Evolutionary conservation across 2,329 filamentous ascomycete genomes (phyloP).

Genomic region (Paracorniculantispora psalliotae): DNA sequence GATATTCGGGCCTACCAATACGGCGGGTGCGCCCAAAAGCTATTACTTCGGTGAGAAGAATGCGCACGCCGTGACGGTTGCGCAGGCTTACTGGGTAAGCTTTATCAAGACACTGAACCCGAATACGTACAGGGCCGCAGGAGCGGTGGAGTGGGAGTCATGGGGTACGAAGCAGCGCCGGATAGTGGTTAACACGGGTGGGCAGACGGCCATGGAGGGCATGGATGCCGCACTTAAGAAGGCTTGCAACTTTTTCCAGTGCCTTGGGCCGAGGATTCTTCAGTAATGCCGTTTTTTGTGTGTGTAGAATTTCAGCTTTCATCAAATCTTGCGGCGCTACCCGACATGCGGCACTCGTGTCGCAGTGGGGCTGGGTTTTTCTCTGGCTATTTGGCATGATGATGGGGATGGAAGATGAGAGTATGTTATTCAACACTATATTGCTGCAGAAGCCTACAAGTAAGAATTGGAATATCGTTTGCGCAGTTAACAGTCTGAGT

Average conservation of each 20-base stretch:
- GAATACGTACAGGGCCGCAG: conserved; percentile 45
- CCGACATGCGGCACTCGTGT: too few relatives aligned
- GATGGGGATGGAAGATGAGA: too few relatives aligned
- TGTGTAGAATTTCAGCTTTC: too few relatives aligned
- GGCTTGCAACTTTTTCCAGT: neutral
- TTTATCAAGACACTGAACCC: conserved; percentile 62
- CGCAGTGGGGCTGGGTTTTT: too few relatives aligned
- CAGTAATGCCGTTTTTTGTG: neutral
- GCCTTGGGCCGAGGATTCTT: neutral
- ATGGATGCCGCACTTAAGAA: neutral
- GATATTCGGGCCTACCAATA: conserved; percentile 58
- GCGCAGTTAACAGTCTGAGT: too few relatives aligned
- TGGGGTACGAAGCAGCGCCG: neutral
- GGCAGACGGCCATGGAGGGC: neutral
- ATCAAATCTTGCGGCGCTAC: too few relatives aligned
- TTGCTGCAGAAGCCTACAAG: too few relatives aligned
- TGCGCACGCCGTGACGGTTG: conserved; percentile 47
- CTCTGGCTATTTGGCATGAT: too few relatives aligned
- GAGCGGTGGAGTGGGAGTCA: neutral
- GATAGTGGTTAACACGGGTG: neutral
- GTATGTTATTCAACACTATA: too few relatives aligned
- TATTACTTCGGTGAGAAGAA: conserved; percentile 44
- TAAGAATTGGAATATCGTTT: too few relatives aligned
- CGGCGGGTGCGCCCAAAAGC: conserved; percentile 41
- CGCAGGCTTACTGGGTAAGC: conserved; percentile 64